These are phyloP conservation scores for Trichoderma reesei DNA, from an alignment of 495 filamentous ascomycete species.

Conservation along the genomic window DNA sequence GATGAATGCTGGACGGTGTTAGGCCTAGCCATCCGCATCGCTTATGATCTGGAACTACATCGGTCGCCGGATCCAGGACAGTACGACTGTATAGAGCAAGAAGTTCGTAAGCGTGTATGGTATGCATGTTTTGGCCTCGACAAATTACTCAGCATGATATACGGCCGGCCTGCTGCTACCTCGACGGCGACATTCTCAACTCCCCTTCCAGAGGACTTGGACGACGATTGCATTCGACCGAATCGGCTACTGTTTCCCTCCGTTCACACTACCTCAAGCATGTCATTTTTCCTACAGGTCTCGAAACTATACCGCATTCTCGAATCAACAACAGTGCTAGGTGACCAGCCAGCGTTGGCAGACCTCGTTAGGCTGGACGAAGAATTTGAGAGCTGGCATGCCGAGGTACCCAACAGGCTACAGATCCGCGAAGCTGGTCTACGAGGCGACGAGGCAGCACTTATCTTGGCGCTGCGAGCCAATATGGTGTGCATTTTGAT, in stretches of 20 bases:
- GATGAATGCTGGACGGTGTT: conserved; percentile 31
- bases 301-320: conserved; percentile 12
- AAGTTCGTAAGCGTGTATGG: conserved; percentile 12
- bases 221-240: conserved; percentile 12
- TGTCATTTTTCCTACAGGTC: conserved; percentile 12
- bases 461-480: conserved; percentile 10
- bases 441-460: background rate
- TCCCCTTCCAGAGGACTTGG: conserved; percentile 11
- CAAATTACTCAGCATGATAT: conserved; percentile 28
- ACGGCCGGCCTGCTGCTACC: conserved; percentile 25
- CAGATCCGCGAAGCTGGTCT: background rate
- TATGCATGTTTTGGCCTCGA: conserved; percentile 27
- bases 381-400: conserved; percentile 11
- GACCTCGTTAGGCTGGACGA: conserved; percentile 10
- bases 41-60: conserved; percentile 29
- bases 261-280: conserved; percentile 4
- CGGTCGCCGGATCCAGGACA: conserved; percentile 9
- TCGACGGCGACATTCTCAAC: conserved; percentile 8
- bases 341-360: conserved; percentile 3
- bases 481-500: conserved; percentile 14
- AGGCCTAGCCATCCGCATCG: conserved; percentile 27
- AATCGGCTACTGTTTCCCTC: conserved; percentile 9
- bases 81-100: conserved; percentile 10
- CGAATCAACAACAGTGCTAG: conserved; percentile 7
- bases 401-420: conserved; percentile 5